These are phyloP conservation scores for Venturia effusa DNA, from an alignment of 2,329 filamentous ascomycete species.

Conservation along the genomic window DNA sequence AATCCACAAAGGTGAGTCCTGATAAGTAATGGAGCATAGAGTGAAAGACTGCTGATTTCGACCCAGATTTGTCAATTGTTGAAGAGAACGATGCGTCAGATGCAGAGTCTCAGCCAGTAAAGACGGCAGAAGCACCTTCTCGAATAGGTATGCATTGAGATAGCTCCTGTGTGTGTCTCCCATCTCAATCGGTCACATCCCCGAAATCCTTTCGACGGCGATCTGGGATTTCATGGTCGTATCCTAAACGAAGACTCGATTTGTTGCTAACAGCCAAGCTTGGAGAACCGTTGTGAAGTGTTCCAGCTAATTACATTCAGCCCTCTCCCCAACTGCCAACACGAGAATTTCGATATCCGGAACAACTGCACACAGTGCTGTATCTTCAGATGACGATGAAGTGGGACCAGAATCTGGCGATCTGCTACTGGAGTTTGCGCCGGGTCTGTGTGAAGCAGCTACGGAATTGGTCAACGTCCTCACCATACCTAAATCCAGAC, in stretches of 20 bases:
- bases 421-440: background rate
- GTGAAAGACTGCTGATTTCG: background rate
- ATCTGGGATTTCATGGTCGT: background rate
- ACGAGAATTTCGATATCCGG: constrained; percentile 1
- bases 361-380: background rate
- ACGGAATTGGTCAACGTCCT: constrained; percentile 20
- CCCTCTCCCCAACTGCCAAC: background rate
- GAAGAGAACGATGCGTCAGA: constrained; percentile 2
- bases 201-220: background rate
- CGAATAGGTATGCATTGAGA: background rate
- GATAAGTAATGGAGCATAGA: background rate
- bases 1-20: background rate
- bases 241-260: background rate
- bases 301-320: background rate
- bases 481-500: constrained; percentile 17
- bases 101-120: background rate
- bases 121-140: background rate
- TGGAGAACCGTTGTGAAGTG: background rate
- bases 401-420: background rate
- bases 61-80: constrained; percentile 4
- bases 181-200: background rate
- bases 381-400: constrained; percentile 3
- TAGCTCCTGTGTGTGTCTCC: background rate
- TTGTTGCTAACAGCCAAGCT: background rate
- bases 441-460: constrained; percentile 15